phyloP scores from a whole-genome alignment of 768 basidiomycete genomes.

The Leccinum olivaceopallidum region DNA sequence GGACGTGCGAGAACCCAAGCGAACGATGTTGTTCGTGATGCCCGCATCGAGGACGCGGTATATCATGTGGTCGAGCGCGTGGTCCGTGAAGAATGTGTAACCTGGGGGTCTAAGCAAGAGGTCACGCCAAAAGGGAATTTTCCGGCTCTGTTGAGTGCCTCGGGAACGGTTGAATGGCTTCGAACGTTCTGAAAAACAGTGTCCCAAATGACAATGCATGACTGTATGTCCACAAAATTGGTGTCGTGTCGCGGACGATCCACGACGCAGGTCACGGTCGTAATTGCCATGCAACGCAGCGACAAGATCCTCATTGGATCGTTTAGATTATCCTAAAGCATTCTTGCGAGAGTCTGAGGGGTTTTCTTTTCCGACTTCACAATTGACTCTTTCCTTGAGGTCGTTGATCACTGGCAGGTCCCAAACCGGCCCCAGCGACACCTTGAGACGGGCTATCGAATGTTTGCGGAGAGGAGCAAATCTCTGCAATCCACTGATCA shows the following conservation, averaged over 20 bases:
- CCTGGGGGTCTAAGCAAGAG: slow-evolving; percentile 46
- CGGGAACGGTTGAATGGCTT: slow-evolving; percentile 64
- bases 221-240: slow-evolving; percentile 52
- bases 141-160: slow-evolving; percentile 59
- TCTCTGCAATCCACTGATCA: slow-evolving; percentile 46
- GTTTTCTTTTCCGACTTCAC: slow-evolving; percentile 44
- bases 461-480: slow-evolving; percentile 36
- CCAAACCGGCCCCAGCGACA: slow-evolving; percentile 30
- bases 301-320: slow-evolving; percentile 36
- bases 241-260: slow-evolving; percentile 69
- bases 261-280: slow-evolving; percentile 44
- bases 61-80: slow-evolving; percentile 76
- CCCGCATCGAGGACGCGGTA: slow-evolving; percentile 59
- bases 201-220: slow-evolving; percentile 12
- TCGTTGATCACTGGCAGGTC: slow-evolving; percentile 33
- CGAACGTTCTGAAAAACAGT: slow-evolving; percentile 51
- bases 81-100: slow-evolving; percentile 67
- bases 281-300: slow-evolving; percentile 43
- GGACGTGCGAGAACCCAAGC: slow-evolving; percentile 66
- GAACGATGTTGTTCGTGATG: slow-evolving; percentile 65
- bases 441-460: slow-evolving; percentile 48
- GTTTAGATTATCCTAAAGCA: background rate
- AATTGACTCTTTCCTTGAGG: slow-evolving; percentile 38
- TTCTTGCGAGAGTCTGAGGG: slow-evolving; percentile 18
- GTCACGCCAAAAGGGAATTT: slow-evolving; percentile 53